Evolutionary conservation across 1,284 basidiomycete genomes (phyloP), one percentile per base, ranked within the genome.

Genomic region (Somion occarium): DNA sequence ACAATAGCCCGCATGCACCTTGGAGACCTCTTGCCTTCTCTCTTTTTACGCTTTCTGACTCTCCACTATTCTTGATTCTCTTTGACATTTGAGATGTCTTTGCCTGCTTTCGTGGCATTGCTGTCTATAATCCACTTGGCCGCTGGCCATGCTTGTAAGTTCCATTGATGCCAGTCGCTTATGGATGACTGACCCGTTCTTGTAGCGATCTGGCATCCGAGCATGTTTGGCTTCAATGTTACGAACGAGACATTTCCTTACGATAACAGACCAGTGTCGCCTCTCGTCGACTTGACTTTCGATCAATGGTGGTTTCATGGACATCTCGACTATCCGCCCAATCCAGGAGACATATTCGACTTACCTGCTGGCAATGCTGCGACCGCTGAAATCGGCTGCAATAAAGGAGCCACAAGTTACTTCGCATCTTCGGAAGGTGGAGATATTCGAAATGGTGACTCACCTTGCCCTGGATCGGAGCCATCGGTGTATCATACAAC

Each of bases 231-330:
- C 18, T 83, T 83, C 69, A 82, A 83, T 55, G 79, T 81, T 5
- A 80, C 80, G 2, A 61, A 64, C 13, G 55, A 75, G 51, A 77
- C 75, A 3, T 82, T 76, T 55, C 59, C 73, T 5, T 80, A 81
- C 55, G 68, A 67, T 56, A 69, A 70, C 49, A 63, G 68, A 15
- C 66, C 68, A 19, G 67, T 70, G 20, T 55, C 64, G 1, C 67
- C 67, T 1, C 59, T 69, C 11, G 55, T 68, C 45, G 63, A 79
- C 59, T 69, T 76, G 59, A 66, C 75, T 13, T 87, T 87, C 64
- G 59, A 76, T 20, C 65, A 84, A 55, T 88, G 85, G 85, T 88
- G 85, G 85, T 85, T 87, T 67, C 83, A 85, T 61, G 74, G 75
- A 20, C 80, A 82, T 62, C 73, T 83, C 50, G 71, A 73, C 59